Base-by-base conservation (phyloP, 192 early-diverging fungal species). In the Entophlyctis luteolus region DNA sequence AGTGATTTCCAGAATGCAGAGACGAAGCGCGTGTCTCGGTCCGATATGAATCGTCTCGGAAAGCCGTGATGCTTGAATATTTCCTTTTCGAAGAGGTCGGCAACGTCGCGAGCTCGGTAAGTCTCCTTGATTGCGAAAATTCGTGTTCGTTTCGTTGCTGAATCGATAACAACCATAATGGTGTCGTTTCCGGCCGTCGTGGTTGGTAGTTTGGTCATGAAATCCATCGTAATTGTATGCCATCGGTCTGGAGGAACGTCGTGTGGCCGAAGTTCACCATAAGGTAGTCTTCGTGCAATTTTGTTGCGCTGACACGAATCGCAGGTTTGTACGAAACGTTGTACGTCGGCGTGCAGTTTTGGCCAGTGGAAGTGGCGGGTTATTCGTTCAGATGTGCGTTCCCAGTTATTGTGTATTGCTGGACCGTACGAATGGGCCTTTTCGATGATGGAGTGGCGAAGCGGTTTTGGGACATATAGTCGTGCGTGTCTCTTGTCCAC, bases 1-100 rank as follows among this genome's bases (percentile, higher is more conserved):
- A 85, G 28, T 0, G 31, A 3, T 0, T 60, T 55, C 39, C 71
- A 81, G 55, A 81, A 79, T 1, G 28, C 8, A 2, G 78, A 75
- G 0, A 66, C 72, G 52, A 85, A 87, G 1, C 49, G 55, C 1
- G 72, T 59, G 25, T 76, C 84, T 0, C 78, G 50, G 54, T 86
- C 80, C 0, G 75, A 76, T 0, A 84, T 60, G 35, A 82, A 75
- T 12, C 59, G 67, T n/a, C 60, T 34, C 0, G 82, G 84, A 2
- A 86, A 14, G 16, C 59, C 59, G 39, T 47, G 59, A 31, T 62
- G 27, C 1, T 47, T 42, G 1, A 33, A 62, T 0, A 48, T 23
- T 2, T 76, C 84, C 0, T 75, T 45, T 48, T 84, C 79, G 0
- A 75, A 77, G 0, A 84, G 52, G 37, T 79, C 72, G 10, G 55